Percentiles rank a stretch among this genome's conserved stretches.
These are phyloP conservation scores for Penicillium sp. DNA, from an alignment of 2,329 filamentous ascomycete species.

Conservation along the genomic window DNA sequence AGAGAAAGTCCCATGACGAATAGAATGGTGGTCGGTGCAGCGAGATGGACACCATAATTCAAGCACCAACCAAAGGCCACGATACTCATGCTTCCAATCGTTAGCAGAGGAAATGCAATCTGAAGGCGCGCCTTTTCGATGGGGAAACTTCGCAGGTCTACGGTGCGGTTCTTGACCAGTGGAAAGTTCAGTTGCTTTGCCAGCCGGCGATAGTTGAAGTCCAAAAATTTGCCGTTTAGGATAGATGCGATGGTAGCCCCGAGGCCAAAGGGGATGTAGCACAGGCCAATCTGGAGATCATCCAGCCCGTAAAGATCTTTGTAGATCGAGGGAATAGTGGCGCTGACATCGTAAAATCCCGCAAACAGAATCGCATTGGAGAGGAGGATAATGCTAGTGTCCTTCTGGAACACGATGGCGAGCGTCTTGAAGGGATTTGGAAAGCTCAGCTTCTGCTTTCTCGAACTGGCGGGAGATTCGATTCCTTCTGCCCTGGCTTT, in stretches of 20 bases:
- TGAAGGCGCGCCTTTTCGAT: constrained; percentile 47
- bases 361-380: constrained; percentile 41
- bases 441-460: constrained; percentile 27
- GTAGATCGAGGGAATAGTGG: constrained; percentile 41
- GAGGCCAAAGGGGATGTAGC: constrained; percentile 45
- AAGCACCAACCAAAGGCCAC: constrained; percentile 47
- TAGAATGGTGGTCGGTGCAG: constrained; percentile 39
- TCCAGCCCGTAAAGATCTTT: constrained; percentile 39
- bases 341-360: constrained; percentile 45
- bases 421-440: constrained; percentile 43
- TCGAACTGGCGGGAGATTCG: constrained; percentile 3
- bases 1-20: constrained; percentile 43
- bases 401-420: constrained; percentile 33
- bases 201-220: constrained; percentile 45
- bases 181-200: constrained; percentile 33
- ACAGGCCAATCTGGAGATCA: constrained; percentile 44
- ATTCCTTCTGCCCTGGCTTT: constrained; percentile 18
- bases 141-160: constrained; percentile 42
- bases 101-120: constrained; percentile 40
- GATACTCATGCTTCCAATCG: constrained; percentile 30
- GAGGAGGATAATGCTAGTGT: constrained; percentile 39
- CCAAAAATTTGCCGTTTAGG: constrained; percentile 42
- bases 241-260: constrained; percentile 43
- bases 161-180: constrained; percentile 33
- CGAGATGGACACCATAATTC: constrained; percentile 32